Evolutionary conservation across 2,329 filamentous ascomycete genomes (phyloP).

Genomic region (Pleomassaria siparia): DNA sequence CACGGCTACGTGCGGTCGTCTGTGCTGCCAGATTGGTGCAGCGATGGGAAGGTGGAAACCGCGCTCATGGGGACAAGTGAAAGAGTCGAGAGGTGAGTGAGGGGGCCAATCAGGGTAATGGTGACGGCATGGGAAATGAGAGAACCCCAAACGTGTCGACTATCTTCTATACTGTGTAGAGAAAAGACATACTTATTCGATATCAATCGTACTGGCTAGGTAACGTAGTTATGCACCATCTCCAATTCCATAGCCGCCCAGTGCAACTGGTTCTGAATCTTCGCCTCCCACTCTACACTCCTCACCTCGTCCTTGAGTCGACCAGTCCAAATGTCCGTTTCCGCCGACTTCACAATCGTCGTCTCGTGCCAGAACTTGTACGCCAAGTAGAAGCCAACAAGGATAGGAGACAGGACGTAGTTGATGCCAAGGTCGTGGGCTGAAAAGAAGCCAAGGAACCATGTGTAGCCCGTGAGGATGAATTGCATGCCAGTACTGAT

Average conservation of each 20-base stretch:
- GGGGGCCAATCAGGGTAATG: too few species aligned
- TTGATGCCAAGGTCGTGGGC: conserved; percentile 18
- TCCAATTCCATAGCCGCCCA: not conserved
- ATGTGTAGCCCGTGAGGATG: conserved; percentile 13
- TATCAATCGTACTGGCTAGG: too few species aligned
- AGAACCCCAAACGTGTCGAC: too few species aligned
- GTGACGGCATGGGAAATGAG: too few species aligned
- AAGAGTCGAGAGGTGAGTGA: too few species aligned
- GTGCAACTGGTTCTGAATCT: not conserved
- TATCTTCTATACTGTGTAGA: too few species aligned
- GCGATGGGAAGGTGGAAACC: too few species aligned
- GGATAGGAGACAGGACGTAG: conserved; percentile 19
- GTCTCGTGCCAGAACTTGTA: conserved; percentile 33
- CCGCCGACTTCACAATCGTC: conserved; percentile 36
- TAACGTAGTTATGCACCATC: too few species aligned
- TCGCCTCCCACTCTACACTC: not conserved
- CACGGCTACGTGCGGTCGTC: too few species aligned
- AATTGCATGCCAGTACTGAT: not conserved
- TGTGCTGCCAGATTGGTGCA: too few species aligned
- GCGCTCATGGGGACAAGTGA: too few species aligned
- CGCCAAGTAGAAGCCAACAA: conserved; percentile 12
- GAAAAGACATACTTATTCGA: too few species aligned
- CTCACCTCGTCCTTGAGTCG: conserved; percentile 9
- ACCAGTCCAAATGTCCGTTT: conserved; percentile 46
- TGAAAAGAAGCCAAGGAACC: conserved; percentile 18